Conservation (phyloP, 2,329 filamentous ascomycete genomes). For the Monilinia fructicola region DNA sequence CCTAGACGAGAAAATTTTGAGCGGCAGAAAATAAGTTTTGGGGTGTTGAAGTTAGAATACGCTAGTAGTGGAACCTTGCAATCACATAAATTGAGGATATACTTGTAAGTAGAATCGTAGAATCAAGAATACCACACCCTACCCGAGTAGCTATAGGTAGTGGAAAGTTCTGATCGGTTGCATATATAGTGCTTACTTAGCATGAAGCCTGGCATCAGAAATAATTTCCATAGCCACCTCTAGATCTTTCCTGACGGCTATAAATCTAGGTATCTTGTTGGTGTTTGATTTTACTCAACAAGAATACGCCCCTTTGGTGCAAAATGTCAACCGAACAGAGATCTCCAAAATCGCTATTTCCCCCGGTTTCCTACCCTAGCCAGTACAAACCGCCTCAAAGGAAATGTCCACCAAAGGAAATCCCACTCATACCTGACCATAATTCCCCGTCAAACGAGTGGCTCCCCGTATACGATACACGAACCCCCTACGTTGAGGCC, state of each 20-base stretch:
- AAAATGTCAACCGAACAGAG: background rate
- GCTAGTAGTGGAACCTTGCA: too few species aligned
- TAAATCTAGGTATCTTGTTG: background rate
- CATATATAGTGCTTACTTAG: background rate
- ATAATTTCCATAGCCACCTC: background rate
- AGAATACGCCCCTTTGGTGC: background rate
- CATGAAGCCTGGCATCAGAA: background rate
- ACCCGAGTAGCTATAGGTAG: too few species aligned
- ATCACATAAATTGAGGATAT: too few species aligned
- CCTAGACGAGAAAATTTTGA: too few species aligned
- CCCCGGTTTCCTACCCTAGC: background rate
- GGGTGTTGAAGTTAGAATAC: too few species aligned
- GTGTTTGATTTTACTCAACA: background rate
- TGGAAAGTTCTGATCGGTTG: background rate
- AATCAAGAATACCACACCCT: too few species aligned
- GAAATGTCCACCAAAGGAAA: background rate
- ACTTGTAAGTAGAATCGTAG: too few species aligned
- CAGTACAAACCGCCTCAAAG: background rate
- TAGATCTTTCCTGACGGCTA: background rate
- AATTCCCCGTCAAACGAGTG: background rate
- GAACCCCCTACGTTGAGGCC: background rate
- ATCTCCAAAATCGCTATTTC: background rate
- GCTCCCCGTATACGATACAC: slow-evolving; percentile 6
- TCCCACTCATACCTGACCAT: background rate
- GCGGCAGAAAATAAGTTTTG: too few species aligned